Percentiles rank a stretch among this genome's conserved stretches.
These are phyloP conservation scores for Sambucus nigra DNA, from an alignment of 129 eudicot genomes.

Conservation along the genomic window DNA sequence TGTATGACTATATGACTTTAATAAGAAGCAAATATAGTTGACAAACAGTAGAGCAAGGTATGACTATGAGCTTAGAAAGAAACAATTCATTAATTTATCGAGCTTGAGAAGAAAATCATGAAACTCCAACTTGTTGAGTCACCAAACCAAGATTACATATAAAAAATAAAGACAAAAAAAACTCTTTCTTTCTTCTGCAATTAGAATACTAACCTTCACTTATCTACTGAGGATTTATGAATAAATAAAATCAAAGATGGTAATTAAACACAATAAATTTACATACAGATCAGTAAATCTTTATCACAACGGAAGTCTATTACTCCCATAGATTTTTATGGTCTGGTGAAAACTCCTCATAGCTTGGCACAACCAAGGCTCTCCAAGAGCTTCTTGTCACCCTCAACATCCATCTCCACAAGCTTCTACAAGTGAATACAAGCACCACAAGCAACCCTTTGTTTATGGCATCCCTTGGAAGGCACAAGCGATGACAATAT, in stretches of 20 bases:
- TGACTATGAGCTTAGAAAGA: slow-evolving; percentile 12
- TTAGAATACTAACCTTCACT: slow-evolving; percentile 23
- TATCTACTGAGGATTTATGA: slow-evolving; percentile 30
- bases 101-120: slow-evolving; percentile 24
- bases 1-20: too few species aligned
- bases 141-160: slow-evolving; percentile 41
- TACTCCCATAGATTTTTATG: slow-evolving; percentile 16
- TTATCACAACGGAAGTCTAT: too few species aligned
- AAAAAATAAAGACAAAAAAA: slow-evolving; percentile 21
- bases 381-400: slow-evolving; percentile 81
- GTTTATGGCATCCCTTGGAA: slow-evolving; percentile 75
- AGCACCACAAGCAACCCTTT: slow-evolving; percentile 62
- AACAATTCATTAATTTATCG: slow-evolving; percentile 31
- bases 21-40: background rate
- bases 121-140: slow-evolving; percentile 37
- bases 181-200: slow-evolving; percentile 30
- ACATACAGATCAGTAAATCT: slow-evolving; percentile 36
- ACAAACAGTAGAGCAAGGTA: background rate
- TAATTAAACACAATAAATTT: slow-evolving; percentile 19
- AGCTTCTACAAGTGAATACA: slow-evolving; percentile 50
- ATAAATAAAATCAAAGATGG: slow-evolving; percentile 16
- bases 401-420: slow-evolving; percentile 68
- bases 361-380: slow-evolving; percentile 55
- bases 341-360: slow-evolving; percentile 75
- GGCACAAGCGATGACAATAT: slow-evolving; percentile 41